A percentile compares a stretch with the other conserved stretches of the same genome.
These are phyloP conservation scores for Colletotrichum godetiae DNA, from an alignment of 2,329 filamentous ascomycete genomes.

Conservation along the genomic window DNA sequence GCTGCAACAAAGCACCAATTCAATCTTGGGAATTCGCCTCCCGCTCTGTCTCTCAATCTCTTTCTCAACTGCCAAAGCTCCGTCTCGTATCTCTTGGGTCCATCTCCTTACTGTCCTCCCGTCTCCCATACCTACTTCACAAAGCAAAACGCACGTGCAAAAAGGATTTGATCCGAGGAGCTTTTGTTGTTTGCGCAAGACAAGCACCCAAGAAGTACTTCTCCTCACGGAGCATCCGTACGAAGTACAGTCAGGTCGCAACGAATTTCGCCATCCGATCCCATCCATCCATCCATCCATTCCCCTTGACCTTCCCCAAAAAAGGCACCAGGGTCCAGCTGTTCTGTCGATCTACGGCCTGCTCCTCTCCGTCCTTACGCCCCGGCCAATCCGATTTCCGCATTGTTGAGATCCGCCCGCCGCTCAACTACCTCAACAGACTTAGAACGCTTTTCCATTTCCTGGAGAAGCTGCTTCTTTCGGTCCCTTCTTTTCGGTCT, in stretches of 20 bases:
- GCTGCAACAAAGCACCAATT: neutral
- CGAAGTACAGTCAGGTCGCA: neutral
- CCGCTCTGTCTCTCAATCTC: neutral
- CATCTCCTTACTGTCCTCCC: neutral
- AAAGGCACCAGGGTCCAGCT: slow-evolving; percentile 26
- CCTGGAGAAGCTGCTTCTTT: slow-evolving; percentile 20
- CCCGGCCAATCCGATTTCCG: slow-evolving; percentile 22
- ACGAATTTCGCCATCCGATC: neutral
- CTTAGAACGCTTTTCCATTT: slow-evolving; percentile 24
- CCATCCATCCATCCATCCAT: neutral
- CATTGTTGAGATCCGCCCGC: slow-evolving; percentile 34
- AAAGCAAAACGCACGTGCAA: neutral
- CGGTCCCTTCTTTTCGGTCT: neutral
- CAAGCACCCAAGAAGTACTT: too few species aligned
- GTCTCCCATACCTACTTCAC: neutral
- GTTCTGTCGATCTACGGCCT: slow-evolving; percentile 15
- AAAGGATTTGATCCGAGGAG: neutral
- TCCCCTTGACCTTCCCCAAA: neutral
- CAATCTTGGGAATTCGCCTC: neutral
- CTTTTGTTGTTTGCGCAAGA: neutral
- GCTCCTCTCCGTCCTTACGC: slow-evolving; percentile 3
- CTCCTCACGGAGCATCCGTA: too few species aligned
- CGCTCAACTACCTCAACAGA: slow-evolving; percentile 30
- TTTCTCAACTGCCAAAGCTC: slow-evolving; percentile 4
- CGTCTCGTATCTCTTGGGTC: neutral